Conservation (phyloP, 2,329 filamentous ascomycete genomes). For the Curvularia spicifera region DNA sequence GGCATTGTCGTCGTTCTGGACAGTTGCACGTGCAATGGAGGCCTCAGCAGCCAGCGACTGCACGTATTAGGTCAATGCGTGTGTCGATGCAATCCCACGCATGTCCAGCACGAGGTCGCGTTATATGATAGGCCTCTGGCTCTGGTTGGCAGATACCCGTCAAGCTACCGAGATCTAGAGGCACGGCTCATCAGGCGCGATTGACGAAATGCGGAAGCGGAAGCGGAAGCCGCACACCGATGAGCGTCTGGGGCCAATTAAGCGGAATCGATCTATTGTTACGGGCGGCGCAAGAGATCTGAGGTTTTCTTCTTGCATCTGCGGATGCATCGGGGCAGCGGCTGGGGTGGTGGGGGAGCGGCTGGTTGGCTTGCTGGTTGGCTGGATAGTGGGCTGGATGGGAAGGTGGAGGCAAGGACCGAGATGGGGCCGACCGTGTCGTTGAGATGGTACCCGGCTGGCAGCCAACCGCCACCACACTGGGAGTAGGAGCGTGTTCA, state of each 20-base stretch:
- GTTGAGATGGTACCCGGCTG: conserved; percentile 10
- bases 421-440: not conserved
- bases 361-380: not conserved
- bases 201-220: conserved; percentile 21
- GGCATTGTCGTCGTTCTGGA: not conserved
- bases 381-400: not conserved
- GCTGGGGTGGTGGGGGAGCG: conserved; percentile 16
- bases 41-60: not conserved
- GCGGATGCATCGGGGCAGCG: conserved; percentile 7
- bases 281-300: conserved; percentile 12
- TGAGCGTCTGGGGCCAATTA: conserved; percentile 13
- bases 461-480: conserved; percentile 2
- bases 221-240: conserved; percentile 19
- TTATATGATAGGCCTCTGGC: conserved; percentile 5
- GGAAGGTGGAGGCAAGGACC: conserved; percentile 1
- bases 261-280: conserved; percentile 8
- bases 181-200: conserved; percentile 13
- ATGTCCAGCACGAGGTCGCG: conserved; percentile 1
- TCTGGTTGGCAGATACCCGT: conserved; percentile 13
- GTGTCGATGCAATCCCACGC: conserved; percentile 9
- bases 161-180: conserved; percentile 20
- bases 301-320: conserved; percentile 15
- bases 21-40: not conserved
- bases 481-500: conserved; percentile 2
- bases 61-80: conserved; percentile 9